A percentile compares a stretch with the other conserved stretches of the same genome.
These are phyloP conservation scores for Xylaria sp. DNA, from an alignment of 2,329 filamentous ascomycete genomes.

Conservation along the genomic window DNA sequence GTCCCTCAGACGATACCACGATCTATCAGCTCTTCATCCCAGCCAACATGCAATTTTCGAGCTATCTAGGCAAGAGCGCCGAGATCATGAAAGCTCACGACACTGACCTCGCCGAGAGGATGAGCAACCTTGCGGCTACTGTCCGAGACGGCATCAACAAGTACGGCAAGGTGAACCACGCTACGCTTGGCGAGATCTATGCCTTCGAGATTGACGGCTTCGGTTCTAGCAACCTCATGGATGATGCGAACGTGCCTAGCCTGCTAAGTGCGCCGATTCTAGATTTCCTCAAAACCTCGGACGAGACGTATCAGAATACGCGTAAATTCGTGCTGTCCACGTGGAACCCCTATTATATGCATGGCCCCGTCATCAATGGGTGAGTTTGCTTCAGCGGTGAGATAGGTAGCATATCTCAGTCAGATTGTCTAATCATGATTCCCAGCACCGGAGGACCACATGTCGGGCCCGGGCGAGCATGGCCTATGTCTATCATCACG, in stretches of 20 bases:
- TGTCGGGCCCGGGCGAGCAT: slow-evolving; percentile 70
- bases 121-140: slow-evolving; percentile 59
- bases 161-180: slow-evolving; percentile 68
- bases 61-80: slow-evolving; percentile 55
- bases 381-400: slow-evolving; percentile 40
- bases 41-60: slow-evolving; percentile 73
- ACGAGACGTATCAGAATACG: slow-evolving; percentile 74
- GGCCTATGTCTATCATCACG: slow-evolving; percentile 86
- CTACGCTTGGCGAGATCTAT: slow-evolving; percentile 67
- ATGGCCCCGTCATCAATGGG: slow-evolving; percentile 57
- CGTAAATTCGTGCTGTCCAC: slow-evolving; percentile 73
- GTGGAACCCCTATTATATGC: slow-evolving; percentile 76
- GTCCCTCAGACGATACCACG: slow-evolving; percentile 79
- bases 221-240: slow-evolving; percentile 63
- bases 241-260: slow-evolving; percentile 66
- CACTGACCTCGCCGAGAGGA: slow-evolving; percentile 47
- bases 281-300: slow-evolving; percentile 51
- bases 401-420: not conserved
- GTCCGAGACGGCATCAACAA: slow-evolving; percentile 70
- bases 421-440: slow-evolving; percentile 13
- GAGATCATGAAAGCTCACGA: slow-evolving; percentile 41
- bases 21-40: slow-evolving; percentile 81
- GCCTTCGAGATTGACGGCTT: slow-evolving; percentile 73
- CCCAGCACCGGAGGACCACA: slow-evolving; percentile 56
- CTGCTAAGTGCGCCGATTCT: slow-evolving; percentile 62